These are phyloP conservation scores for Margaritispora aquatica DNA, from an alignment of 495 filamentous ascomycete species.

Conservation along the genomic window DNA sequence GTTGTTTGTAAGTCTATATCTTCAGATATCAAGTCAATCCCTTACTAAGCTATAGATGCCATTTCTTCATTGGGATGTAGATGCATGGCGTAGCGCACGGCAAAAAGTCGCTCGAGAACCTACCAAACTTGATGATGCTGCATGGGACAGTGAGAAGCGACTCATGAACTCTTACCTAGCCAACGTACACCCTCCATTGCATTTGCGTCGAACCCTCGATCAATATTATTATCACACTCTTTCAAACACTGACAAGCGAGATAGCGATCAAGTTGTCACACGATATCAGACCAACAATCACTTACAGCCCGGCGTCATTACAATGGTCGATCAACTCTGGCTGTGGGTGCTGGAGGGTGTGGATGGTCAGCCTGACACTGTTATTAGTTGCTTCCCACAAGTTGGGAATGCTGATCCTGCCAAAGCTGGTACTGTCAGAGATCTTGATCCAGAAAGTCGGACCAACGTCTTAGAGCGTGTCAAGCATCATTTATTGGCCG, in stretches of 20 bases:
- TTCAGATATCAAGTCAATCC: not conserved
- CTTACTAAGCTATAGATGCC: not conserved
- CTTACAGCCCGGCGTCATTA: not conserved
- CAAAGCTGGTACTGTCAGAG: not conserved
- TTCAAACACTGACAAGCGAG: not conserved
- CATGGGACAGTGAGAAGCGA: not conserved
- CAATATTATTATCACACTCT: conserved; percentile 4
- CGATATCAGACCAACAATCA: not conserved
- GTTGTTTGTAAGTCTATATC: not conserved
- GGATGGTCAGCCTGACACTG: not conserved
- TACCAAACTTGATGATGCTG: not conserved
- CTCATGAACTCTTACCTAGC: not conserved
- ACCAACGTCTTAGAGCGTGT: not conserved
- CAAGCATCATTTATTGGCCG: not conserved
- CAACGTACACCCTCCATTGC: not conserved
- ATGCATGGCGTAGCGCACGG: not conserved
- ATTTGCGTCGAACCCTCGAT: conserved; percentile 5
- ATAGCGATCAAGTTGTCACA: conserved; percentile 2
- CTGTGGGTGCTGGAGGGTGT: conserved; percentile 7
- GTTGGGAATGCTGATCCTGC: not conserved
- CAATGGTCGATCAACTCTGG: conserved; percentile 16
- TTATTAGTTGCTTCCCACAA: not conserved
- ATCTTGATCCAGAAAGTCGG: not conserved
- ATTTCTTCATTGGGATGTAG: not conserved
- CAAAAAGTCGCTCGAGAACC: not conserved